phyloP scores from a whole-genome alignment of 805 yeast genomes.

The Starmerella stigmatis region DNA sequence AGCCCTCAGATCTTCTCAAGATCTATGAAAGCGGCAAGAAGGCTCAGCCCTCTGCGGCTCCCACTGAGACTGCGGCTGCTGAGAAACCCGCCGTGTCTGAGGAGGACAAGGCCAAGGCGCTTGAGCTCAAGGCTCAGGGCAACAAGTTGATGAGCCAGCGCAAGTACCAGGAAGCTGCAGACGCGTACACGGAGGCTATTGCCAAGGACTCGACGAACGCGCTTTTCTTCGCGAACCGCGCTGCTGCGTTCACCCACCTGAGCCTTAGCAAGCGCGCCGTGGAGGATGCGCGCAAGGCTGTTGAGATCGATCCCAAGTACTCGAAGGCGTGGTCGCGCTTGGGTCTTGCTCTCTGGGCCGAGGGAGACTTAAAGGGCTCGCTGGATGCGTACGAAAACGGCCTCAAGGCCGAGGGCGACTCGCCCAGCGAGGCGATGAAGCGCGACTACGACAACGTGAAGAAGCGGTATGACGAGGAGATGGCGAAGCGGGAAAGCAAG shows the following conservation, averaged over 20 bases:
- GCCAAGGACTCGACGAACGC: conserved; percentile 59
- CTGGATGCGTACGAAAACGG: conserved; percentile 85
- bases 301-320: conserved; percentile 63
- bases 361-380: conserved; percentile 84
- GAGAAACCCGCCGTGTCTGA: conserved; percentile 25
- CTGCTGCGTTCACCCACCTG: conserved; percentile 85
- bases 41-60: conserved; percentile 5
- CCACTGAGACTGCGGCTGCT: conserved; percentile 21
- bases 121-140: conserved; percentile 72
- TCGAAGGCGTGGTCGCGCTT: conserved; percentile 91
- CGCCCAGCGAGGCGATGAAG: conserved; percentile 78
- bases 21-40: conserved; percentile 16
- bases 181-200: conserved; percentile 72
- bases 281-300: conserved; percentile 73
- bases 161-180: conserved; percentile 61
- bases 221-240: conserved; percentile 84
- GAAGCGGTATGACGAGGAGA: conserved; percentile 69
- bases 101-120: conserved; percentile 64
- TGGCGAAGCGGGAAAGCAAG: conserved; percentile 15
- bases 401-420: conserved; percentile 73
- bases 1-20: conserved; percentile 21
- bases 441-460: conserved; percentile 91
- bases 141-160: conserved; percentile 76
- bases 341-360: conserved; percentile 89
- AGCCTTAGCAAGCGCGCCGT: conserved; percentile 68